Conservation (phyloP, 306 rosid species). For the Ochetophila trinervis region DNA sequence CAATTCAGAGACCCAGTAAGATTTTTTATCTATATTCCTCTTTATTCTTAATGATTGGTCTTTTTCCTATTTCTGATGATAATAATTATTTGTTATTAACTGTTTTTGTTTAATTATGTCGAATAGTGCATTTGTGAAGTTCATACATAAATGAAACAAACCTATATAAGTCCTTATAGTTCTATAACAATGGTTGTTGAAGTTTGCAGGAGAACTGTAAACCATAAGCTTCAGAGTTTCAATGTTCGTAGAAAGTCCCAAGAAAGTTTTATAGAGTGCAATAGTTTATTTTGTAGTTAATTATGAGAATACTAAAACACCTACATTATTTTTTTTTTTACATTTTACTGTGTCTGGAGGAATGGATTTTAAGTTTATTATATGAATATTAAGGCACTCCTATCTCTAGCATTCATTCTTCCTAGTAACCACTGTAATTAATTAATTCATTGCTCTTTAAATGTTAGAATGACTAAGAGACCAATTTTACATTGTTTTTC, state of each 20-base stretch:
- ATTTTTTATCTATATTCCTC: neutral
- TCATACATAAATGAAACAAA: neutral
- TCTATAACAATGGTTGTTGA: neutral
- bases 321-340: too few relatives aligned
- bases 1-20: constrained; percentile 98
- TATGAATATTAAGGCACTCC: too few relatives aligned
- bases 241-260: too few relatives aligned
- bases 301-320: too few relatives aligned
- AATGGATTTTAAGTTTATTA: too few relatives aligned
- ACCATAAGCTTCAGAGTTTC: neutral
- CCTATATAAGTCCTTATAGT: neutral
- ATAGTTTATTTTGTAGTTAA: neutral
- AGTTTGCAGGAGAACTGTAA: neutral
- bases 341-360: too few relatives aligned
- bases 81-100: neutral
- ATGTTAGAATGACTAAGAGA: too few relatives aligned
- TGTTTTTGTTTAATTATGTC: neutral
- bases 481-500: too few relatives aligned
- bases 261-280: neutral
- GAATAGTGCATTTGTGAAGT: neutral
- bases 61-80: neutral
- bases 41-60: neutral
- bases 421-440: too few relatives aligned
- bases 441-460: too few relatives aligned
- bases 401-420: too few relatives aligned